Percentiles rank a stretch among this genome's conserved stretches.
phyloP scores from a whole-genome alignment of 305 asterid species.

The Ruellia speciosa region DNA sequence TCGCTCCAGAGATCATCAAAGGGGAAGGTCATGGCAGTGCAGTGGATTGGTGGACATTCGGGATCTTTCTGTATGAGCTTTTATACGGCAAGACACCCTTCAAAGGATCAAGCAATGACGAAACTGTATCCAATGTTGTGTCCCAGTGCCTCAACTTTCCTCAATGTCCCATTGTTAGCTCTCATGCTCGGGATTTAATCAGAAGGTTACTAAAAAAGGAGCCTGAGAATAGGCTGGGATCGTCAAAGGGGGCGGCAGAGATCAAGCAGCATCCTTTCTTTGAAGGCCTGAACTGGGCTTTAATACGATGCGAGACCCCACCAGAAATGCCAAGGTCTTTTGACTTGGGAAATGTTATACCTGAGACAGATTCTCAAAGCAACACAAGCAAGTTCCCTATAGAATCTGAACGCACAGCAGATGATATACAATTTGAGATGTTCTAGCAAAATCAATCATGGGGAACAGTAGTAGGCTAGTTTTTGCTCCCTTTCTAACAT shows the following conservation, averaged over 20 bases:
- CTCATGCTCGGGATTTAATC: conserved; percentile 66
- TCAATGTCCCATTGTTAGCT: conserved; percentile 49
- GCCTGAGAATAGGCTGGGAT: conserved; percentile 70
- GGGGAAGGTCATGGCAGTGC: conserved; percentile 95
- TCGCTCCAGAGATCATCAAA: conserved; percentile 74
- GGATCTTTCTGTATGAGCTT: conserved; percentile 69
- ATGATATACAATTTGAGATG: conserved; percentile 63
- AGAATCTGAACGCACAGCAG: conserved; percentile 24
- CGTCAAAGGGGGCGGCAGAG: conserved; percentile 68
- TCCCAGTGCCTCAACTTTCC: conserved; percentile 63
- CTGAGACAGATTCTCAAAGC: conserved; percentile 9
- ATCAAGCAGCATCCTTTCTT: conserved; percentile 83
- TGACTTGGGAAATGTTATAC: conserved; percentile 15
- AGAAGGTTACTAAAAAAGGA: conserved; percentile 63
- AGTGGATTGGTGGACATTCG: conserved; percentile 96
- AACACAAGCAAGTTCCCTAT: conserved; percentile 25
- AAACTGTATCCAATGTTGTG: conserved; percentile 9
- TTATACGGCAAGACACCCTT: conserved; percentile 65
- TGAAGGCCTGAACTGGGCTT: conserved; percentile 80
- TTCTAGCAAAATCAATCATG: conserved; percentile 33
- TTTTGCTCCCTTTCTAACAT: background rate
- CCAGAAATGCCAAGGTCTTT: conserved; percentile 53
- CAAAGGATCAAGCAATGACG: conserved; percentile 11
- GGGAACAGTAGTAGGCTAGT: background rate
- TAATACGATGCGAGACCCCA: conserved; percentile 70